Conservation (phyloP, 2,329 filamentous ascomycete genomes). For the Beauveria brongniartii region DNA sequence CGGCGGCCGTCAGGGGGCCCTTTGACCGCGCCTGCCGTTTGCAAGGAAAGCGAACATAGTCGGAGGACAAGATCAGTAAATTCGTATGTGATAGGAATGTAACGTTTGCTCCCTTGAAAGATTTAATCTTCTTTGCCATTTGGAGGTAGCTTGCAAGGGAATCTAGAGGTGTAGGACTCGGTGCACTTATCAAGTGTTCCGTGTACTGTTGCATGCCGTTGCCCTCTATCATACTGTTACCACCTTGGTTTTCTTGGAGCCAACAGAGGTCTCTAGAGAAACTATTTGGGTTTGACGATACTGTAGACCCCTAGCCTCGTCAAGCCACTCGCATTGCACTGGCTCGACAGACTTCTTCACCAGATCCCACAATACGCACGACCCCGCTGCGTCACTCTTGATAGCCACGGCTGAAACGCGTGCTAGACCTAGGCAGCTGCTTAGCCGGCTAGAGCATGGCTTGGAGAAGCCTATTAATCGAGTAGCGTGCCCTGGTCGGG, state of each 20-base stretch:
- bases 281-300: slow-evolving; percentile 29
- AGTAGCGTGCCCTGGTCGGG: slow-evolving; percentile 32
- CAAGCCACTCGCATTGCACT: slow-evolving; percentile 47
- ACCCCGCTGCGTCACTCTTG: slow-evolving; percentile 45
- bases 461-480: slow-evolving; percentile 57
- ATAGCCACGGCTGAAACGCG: slow-evolving; percentile 59
- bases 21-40: neutral
- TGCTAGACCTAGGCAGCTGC: slow-evolving; percentile 49
- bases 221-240: neutral
- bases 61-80: neutral
- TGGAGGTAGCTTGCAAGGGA: too few species aligned
- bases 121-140: too few species aligned
- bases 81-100: neutral
- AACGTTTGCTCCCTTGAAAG: too few species aligned
- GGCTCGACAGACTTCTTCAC: slow-evolving; percentile 42
- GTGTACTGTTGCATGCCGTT: neutral
- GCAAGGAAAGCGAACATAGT: neutral
- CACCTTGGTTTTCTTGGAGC: slow-evolving; percentile 21
- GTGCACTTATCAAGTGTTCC: neutral
- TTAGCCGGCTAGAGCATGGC: slow-evolving; percentile 49
- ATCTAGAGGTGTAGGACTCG: neutral
- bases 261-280: slow-evolving; percentile 27
- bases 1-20: neutral
- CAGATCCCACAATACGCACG: slow-evolving; percentile 48
- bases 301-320: slow-evolving; percentile 14